phyloP scores from a whole-genome alignment of 305 asterid species.

The Rubia peregrina region DNA sequence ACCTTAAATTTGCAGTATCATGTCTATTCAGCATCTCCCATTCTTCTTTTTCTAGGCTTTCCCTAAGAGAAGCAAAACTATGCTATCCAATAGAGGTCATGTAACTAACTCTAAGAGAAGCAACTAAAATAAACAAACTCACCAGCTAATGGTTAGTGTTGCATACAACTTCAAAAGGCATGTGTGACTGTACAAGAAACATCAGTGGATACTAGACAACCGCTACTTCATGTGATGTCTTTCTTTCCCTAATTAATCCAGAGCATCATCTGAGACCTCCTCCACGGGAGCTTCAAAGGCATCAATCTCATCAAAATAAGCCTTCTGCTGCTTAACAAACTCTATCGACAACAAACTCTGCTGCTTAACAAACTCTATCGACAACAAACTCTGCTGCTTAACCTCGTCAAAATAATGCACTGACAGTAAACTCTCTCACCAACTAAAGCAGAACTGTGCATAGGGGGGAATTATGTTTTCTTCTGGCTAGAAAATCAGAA shows the following conservation, averaged over 20 bases:
- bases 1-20: no score
- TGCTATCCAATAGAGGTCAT: neutral
- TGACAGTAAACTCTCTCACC: no score
- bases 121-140: neutral
- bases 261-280: slow-evolving; percentile 45
- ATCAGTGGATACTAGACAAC: neutral
- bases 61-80: neutral
- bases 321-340: slow-evolving; percentile 49
- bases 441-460: no score
- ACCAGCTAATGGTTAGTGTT: neutral
- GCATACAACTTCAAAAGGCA: no score
- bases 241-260: slow-evolving; percentile 21
- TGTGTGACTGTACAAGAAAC: slow-evolving; percentile 10
- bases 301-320: slow-evolving; percentile 72
- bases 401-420: no score
- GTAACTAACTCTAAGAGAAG: neutral
- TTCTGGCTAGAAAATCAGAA: no score
- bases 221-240: neutral
- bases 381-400: no score
- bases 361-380: no score
- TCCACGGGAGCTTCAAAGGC: slow-evolving; percentile 65
- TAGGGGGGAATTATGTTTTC: no score
- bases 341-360: no score
- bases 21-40: no score
- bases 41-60: no score